These are phyloP conservation scores for Corylus avellana DNA, from an alignment of 306 rosid species.

Conservation along the genomic window DNA sequence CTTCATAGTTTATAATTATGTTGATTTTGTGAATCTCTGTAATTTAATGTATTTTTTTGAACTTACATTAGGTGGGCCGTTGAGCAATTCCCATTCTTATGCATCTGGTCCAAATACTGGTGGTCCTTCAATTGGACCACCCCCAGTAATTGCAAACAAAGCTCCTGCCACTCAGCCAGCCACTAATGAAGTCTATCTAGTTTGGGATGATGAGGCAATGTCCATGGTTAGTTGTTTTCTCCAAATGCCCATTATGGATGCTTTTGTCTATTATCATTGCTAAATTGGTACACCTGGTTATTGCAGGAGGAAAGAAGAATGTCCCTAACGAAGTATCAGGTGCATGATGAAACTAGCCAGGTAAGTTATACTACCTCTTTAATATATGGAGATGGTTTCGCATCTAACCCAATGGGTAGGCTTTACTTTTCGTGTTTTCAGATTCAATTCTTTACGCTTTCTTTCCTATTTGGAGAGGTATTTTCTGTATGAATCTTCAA, in stretches of 20 bases:
- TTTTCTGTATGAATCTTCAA: conserved; percentile 40
- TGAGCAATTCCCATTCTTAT: conserved; percentile 79
- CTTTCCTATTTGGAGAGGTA: conserved; percentile 53
- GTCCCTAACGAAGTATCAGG: conserved; percentile 92
- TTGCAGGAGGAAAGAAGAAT: conserved; percentile 99
- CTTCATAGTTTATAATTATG: background rate
- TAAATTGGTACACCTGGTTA: conserved; percentile 25
- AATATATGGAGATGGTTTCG: conserved; percentile 62
- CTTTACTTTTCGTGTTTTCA: conserved; percentile 52
- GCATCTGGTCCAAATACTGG: conserved; percentile 99
- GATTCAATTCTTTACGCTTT: conserved; percentile 37
- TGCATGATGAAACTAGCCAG: conserved; percentile 99
- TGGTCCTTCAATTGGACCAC: conserved; percentile 99
- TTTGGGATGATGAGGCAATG: conserved; percentile 99
- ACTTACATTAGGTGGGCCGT: conserved; percentile 50
- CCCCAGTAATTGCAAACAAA: conserved; percentile 93
- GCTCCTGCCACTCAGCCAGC: conserved; percentile 84
- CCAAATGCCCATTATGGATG: background rate
- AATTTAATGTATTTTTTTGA: conserved; percentile 20
- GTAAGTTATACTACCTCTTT: conserved; percentile 94
- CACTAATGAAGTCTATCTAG: conserved; percentile 89
- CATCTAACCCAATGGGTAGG: conserved; percentile 83
- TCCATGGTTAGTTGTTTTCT: conserved; percentile 73
- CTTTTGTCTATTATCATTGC: conserved; percentile 12
- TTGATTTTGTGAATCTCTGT: conserved; percentile 19